Conservation (phyloP, 1,284 basidiomycete species). For the Irpex sp. region DNA sequence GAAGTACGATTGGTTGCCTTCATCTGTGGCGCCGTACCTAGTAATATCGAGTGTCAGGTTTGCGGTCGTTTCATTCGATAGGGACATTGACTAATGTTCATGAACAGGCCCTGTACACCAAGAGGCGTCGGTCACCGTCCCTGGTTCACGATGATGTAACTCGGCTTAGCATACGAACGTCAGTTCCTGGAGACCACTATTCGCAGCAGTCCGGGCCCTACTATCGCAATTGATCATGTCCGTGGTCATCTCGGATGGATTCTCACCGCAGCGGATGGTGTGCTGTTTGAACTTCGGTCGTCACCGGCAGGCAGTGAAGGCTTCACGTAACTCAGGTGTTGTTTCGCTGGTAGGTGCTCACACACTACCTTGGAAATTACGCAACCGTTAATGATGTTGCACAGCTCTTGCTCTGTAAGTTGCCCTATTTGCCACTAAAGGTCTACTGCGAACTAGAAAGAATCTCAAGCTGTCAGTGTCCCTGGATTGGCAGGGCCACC, state of each 20-base stretch:
- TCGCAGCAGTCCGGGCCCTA: too few species aligned
- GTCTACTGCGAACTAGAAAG: not conserved
- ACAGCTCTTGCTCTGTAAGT: not conserved
- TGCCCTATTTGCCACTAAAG: not conserved
- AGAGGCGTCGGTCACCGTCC: not conserved
- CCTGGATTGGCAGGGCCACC: constrained; percentile 10
- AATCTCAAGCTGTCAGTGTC: not conserved
- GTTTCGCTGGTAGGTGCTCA: not conserved
- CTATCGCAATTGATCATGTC: too few species aligned
- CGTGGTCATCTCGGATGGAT: too few species aligned
- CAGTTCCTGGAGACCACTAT: too few species aligned
- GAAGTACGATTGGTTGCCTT: too few species aligned
- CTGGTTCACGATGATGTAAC: too few species aligned
- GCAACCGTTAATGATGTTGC: not conserved
- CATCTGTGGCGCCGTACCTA: too few species aligned
- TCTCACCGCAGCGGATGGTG: too few species aligned
- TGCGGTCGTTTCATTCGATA: too few species aligned
- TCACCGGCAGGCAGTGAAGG: not conserved
- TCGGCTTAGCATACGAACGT: too few species aligned
- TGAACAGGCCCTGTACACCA: not conserved
- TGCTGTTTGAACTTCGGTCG: not conserved
- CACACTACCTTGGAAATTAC: not conserved
- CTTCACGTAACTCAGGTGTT: not conserved
- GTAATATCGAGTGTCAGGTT: too few species aligned
- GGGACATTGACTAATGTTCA: too few species aligned